Base-by-base conservation (phyloP, 176 grass and related monocot genomes). In the Neostapfia colusana region DNA sequence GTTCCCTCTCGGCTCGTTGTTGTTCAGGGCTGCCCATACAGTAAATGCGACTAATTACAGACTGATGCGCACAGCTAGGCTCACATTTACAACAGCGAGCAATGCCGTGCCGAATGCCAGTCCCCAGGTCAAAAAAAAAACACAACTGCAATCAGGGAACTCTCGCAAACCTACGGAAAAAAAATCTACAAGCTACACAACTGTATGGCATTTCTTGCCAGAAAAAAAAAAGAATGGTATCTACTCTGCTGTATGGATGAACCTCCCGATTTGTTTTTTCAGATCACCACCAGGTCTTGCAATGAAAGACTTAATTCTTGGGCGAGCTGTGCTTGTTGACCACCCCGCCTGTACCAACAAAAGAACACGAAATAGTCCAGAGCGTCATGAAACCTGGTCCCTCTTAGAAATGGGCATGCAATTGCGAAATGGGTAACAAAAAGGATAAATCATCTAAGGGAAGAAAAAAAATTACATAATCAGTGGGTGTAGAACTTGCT, bases 221-320 rank as follows among this genome's bases (percentile, higher is more conserved):
- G n/a, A n/a, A n/a, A n/a, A n/a, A 55, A 72, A 67, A 87, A 88
- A 74, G 81, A 88, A 88, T 79, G 45, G 46, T 84, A 75, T 79
- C 75, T 80, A 84, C 54, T 63, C 24, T 76, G 78, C 4, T 18
- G 56, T 76, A 65, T 72, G 73, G 21, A 63, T 43, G 35, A 39
- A 55, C 56, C 31, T 70, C 73, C 43, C 12, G 0, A 16, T 9
- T n/a, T 37, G 48, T 43, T 27, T 74, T 43, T 27, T 74, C 59
- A 86, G 70, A 86, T 86, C 24, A 90, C 75, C 50, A 79, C 72
- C 54, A 93, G 69, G 53, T 95, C 84, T 75, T 89, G 95, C 77
- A 99, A 90, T 50, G 83, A 74, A 51, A 92, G 56, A 72, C 70
- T 88, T 54, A 99, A 73, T 61, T 92, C 89, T 18, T 88, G 78